Conservation (phyloP, 2,329 filamentous ascomycete species). For the Cordyceps pruinosa region DNA sequence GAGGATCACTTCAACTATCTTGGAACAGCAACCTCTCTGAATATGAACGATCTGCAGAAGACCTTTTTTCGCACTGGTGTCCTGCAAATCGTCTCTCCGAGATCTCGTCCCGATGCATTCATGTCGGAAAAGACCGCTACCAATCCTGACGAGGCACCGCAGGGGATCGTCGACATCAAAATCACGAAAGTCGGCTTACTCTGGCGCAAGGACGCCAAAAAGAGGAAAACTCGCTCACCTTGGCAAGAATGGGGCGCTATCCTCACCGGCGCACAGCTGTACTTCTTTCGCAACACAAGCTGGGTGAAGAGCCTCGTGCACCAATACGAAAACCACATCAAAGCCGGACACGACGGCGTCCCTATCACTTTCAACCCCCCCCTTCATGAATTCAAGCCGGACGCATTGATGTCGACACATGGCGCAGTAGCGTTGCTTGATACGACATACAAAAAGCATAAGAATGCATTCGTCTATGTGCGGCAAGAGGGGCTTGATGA, state of each 20-base stretch:
- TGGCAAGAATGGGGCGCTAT: conserved; percentile 99
- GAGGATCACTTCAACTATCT: conserved; percentile 90
- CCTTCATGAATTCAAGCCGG: conserved; percentile 85
- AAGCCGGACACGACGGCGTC: conserved; percentile 64
- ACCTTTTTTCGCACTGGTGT: conserved; percentile 89
- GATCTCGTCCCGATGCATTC: conserved; percentile 91
- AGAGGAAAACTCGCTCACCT: conserved; percentile 86
- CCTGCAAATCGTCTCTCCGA: conserved; percentile 87
- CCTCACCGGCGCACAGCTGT: conserved; percentile 91
- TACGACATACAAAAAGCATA: conserved; percentile 85
- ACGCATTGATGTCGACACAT: conserved; percentile 87
- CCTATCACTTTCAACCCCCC: conserved; percentile 88
- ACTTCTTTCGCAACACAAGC: conserved; percentile 87
- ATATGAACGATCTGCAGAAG: conserved; percentile 74
- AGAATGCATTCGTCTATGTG: conserved; percentile 88
- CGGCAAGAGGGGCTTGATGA: conserved; percentile 83
- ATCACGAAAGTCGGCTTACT: conserved; percentile 91
- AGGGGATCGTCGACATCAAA: conserved; percentile 93
- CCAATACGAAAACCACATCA: conserved; percentile 78
- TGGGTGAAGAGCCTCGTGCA: conserved; percentile 91
- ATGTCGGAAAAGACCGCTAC: conserved; percentile 79
- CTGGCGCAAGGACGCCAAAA: conserved; percentile 92
- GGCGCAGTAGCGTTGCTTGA: conserved; percentile 86
- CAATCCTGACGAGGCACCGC: conserved; percentile 80
- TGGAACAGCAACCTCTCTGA: conserved; percentile 66